phyloP scores from a whole-genome alignment of 352 stramenopile species.

The Globisporangium splendens region DNA sequence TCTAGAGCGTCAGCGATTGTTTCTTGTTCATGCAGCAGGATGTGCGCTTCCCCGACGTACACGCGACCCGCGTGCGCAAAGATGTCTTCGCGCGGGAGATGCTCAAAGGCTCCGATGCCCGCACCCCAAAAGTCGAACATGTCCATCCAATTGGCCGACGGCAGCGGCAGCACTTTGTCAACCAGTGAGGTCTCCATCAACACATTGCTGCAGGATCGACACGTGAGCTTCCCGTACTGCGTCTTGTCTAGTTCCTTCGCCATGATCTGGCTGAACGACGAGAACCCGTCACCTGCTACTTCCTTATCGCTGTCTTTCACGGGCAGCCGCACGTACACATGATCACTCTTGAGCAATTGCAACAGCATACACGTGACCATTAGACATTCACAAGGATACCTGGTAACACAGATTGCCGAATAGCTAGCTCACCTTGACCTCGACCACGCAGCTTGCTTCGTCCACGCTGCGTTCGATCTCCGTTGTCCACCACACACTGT shows the following conservation, averaged over 20 bases:
- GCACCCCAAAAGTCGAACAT: slow-evolving; percentile 87
- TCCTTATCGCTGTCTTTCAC: slow-evolving; percentile 49
- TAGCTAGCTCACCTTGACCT: slow-evolving; percentile 5
- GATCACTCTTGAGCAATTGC: no score
- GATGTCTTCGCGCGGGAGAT: slow-evolving; percentile 72
- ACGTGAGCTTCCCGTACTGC: slow-evolving; percentile 42
- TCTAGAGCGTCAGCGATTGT: slow-evolving; percentile 11
- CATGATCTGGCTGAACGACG: slow-evolving; percentile 52
- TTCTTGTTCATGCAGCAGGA: slow-evolving; percentile 58
- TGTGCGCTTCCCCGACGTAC: slow-evolving; percentile 59
- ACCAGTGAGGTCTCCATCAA: slow-evolving; percentile 21
- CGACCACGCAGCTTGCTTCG: slow-evolving; percentile 21
- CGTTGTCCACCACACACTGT: slow-evolving; percentile 32
- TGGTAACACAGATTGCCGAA: neutral
- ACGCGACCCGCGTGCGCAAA: slow-evolving; percentile 40
- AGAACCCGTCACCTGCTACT: slow-evolving; percentile 37
- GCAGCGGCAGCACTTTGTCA: slow-evolving; percentile 65
- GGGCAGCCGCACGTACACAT: slow-evolving; percentile 65
- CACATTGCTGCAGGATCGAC: slow-evolving; percentile 31
- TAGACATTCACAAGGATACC: neutral
- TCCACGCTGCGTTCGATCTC: slow-evolving; percentile 60
- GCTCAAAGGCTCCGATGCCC: slow-evolving; percentile 73
- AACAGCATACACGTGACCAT: no score
- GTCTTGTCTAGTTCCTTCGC: slow-evolving; percentile 33
- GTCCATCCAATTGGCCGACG: slow-evolving; percentile 82